Conservation (phyloP, 495 filamentous ascomycete species). For the Penicillium cataractarum region DNA sequence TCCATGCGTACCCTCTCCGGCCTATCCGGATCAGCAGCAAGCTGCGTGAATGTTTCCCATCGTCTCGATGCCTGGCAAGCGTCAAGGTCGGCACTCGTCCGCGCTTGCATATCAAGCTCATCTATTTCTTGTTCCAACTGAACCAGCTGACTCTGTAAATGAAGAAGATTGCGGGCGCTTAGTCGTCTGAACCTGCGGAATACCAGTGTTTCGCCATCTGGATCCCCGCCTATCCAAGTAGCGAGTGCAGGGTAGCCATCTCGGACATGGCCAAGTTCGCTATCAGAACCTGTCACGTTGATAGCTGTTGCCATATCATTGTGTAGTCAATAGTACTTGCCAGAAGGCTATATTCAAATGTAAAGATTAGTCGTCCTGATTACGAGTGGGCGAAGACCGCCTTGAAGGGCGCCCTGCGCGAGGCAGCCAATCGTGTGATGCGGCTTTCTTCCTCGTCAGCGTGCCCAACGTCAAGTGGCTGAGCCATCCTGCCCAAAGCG, state of each 20-base stretch:
- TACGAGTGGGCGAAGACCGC: no score
- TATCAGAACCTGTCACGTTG: not conserved
- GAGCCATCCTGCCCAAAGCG: no score
- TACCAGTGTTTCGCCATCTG: not conserved
- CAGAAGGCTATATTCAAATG: no score
- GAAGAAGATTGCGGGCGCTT: conserved; percentile 3
- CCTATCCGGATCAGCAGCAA: not conserved
- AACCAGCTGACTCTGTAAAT: not conserved
- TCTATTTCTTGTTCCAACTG: conserved; percentile 6
- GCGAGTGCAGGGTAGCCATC: conserved; percentile 11
- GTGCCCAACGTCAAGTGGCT: no score
- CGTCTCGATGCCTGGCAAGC: conserved; percentile 1
- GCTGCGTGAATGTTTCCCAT: not conserved
- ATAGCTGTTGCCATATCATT: not conserved
- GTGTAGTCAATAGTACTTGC: no score
- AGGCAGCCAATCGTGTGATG: no score
- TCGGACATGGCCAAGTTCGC: not conserved
- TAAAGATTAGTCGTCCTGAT: no score
- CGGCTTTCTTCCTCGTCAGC: no score
- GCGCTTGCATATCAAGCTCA: conserved; percentile 2
- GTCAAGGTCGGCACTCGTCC: not conserved
- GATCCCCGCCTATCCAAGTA: conserved; percentile 4
- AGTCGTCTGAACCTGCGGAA: conserved; percentile 7
- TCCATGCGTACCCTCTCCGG: not conserved
- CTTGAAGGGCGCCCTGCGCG: no score